Percentiles rank a stretch among this genome's conserved stretches.
phyloP scores from a whole-genome alignment of 176 grass and related monocot genomes.

The Thalia dealbata region DNA sequence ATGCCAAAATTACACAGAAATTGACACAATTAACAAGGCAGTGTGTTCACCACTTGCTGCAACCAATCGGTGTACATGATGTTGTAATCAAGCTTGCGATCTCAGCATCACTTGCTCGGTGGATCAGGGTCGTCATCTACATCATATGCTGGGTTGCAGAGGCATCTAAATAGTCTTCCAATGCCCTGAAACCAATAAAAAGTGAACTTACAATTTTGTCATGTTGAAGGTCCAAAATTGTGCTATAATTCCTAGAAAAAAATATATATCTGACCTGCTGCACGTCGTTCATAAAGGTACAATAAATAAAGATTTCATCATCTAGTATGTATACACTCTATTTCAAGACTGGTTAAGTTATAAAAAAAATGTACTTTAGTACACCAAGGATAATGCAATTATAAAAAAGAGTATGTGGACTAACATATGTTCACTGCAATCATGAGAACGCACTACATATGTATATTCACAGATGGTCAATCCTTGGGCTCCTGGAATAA shows the following conservation, averaged over 20 bases:
- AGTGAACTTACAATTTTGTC: background rate
- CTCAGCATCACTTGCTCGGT: constrained; percentile 17
- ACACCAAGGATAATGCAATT: no score
- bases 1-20: background rate
- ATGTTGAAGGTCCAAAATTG: no score
- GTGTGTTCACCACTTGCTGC: background rate
- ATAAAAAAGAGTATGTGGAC: no score
- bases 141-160: constrained; percentile 94
- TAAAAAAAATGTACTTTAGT: no score
- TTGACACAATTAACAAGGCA: background rate
- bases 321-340: no score
- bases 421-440: no score
- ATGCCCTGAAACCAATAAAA: constrained; percentile 58
- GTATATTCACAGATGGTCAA: background rate
- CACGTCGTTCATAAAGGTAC: no score
- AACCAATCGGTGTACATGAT: background rate
- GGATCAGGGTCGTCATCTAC: constrained; percentile 90
- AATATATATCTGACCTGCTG: no score
- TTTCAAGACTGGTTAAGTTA: no score
- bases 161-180: constrained; percentile 85
- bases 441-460: background rate
- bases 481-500: no score
- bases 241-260: no score
- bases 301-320: no score
- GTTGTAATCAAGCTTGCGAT: background rate